Conservation (phyloP, 179 eudicot species). For the Gypsophila paniculata region DNA sequence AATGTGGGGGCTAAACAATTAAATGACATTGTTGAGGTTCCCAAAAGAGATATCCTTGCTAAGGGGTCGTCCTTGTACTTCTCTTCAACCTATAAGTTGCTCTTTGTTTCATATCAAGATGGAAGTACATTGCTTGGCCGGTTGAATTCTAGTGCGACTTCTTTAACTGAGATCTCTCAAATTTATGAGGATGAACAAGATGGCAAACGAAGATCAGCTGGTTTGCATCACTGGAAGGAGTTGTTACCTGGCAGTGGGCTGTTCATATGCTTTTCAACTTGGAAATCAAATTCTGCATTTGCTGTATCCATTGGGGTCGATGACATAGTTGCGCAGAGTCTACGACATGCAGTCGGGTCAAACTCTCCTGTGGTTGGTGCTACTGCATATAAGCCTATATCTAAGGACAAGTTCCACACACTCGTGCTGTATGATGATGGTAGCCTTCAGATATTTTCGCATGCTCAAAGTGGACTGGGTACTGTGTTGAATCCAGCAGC, state of each 20-base stretch:
- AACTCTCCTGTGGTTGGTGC: constrained; percentile 90
- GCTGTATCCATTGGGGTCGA: constrained; percentile 68
- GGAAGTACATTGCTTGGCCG: constrained; percentile 83
- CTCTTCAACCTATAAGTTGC: constrained; percentile 73
- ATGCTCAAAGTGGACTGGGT: constrained; percentile 65
- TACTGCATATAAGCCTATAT: constrained; percentile 84
- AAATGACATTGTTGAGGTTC: constrained; percentile 60
- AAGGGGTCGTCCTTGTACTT: constrained; percentile 83
- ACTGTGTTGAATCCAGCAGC: constrained; percentile 49
- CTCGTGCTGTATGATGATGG: constrained; percentile 98
- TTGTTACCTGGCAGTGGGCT: constrained; percentile 72
- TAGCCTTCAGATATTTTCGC: constrained; percentile 96
- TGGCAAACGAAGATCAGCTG: constrained; percentile 71
- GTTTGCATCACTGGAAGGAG: constrained; percentile 93
- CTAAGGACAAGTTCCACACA: constrained; percentile 89
- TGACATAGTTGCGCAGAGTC: constrained; percentile 72
- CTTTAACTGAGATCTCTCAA: constrained; percentile 57
- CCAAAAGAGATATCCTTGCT: constrained; percentile 42
- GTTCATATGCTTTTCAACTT: constrained; percentile 81
- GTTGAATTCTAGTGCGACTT: constrained; percentile 56
- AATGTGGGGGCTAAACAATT: constrained; percentile 71
- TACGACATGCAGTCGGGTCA: constrained; percentile 82
- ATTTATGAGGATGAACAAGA: constrained; percentile 79
- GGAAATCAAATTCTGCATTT: constrained; percentile 72
- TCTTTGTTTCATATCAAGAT: constrained; percentile 85